Conservation (phyloP, 257 asterid genomes). For the Oldenlandia corymbosa region DNA sequence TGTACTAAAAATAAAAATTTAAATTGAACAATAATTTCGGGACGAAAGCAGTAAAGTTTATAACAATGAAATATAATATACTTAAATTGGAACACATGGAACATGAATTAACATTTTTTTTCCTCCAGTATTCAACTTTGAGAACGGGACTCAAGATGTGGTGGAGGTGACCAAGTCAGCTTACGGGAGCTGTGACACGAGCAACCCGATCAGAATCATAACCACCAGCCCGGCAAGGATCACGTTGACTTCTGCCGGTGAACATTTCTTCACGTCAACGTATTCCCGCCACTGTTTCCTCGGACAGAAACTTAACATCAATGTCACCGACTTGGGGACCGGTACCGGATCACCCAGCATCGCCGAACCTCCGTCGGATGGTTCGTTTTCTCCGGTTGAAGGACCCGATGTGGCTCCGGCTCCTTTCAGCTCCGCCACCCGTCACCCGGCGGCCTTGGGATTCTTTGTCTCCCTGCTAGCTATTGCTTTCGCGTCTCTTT, state of each 20-base stretch:
- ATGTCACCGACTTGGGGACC: neutral
- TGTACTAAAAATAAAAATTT: too few species aligned
- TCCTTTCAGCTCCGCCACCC: conserved; percentile 10
- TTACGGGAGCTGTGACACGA: conserved; percentile 18
- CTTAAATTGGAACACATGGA: too few species aligned
- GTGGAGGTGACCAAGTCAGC: conserved; percentile 15
- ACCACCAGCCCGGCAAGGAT: conserved; percentile 24
- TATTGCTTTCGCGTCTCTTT: conserved; percentile 4
- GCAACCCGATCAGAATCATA: neutral
- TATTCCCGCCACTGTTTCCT: conserved; percentile 13
- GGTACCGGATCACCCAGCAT: neutral
- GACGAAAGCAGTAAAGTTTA: too few species aligned
- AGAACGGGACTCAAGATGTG: conserved; percentile 22
- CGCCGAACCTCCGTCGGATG: conserved; percentile 6
- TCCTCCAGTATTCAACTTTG: conserved; percentile 29
- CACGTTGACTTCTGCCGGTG: conserved; percentile 20
- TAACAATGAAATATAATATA: too few species aligned
- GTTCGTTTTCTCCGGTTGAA: neutral
- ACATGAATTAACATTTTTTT: too few species aligned
- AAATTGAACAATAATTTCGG: too few species aligned
- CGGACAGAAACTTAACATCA: conserved; percentile 20
- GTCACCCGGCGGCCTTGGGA: conserved; percentile 7
- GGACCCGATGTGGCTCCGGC: conserved; percentile 9
- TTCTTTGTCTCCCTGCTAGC: conserved; percentile 8
- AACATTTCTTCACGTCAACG: conserved; percentile 22